Conservation (phyloP, 2,329 filamentous ascomycete species). For the Penicillium sp. region DNA sequence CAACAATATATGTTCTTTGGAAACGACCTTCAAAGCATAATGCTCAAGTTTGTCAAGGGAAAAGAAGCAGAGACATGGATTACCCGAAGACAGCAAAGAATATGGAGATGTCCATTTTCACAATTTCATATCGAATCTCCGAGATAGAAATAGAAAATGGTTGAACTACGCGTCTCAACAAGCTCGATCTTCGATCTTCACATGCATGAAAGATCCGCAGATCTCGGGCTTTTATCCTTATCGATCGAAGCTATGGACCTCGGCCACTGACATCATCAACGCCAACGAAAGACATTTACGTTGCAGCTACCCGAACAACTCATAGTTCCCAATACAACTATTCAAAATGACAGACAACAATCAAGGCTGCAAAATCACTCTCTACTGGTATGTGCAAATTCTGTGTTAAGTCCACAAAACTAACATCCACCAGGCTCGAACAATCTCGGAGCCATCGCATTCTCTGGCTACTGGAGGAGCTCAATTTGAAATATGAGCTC, state of each 20-base stretch:
- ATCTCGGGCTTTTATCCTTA: constrained; percentile 15
- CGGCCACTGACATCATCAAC: constrained; percentile 16
- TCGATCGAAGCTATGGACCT: constrained; percentile 9
- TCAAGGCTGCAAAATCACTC: constrained; percentile 50
- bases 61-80: no score
- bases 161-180: no score
- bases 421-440: constrained; percentile 58
- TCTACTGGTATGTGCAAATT: constrained; percentile 53
- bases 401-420: constrained; percentile 3
- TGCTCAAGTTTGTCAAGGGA: no score
- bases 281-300: not conserved
- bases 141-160: no score
- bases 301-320: not conserved
- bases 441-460: constrained; percentile 76
- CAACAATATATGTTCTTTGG: no score
- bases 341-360: constrained; percentile 21
- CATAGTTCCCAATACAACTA: not conserved
- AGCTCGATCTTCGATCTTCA: constrained; percentile 5
- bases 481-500: constrained; percentile 71
- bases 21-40: no score
- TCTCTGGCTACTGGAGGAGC: constrained; percentile 79
- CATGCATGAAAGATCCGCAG: constrained; percentile 11
- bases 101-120: no score
- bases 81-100: no score
- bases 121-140: no score